Evolutionary conservation across 805 yeast species (phyloP), one percentile per base, ranked within the genome.

Genomic region (Komagataella pseudopastoris): DNA sequence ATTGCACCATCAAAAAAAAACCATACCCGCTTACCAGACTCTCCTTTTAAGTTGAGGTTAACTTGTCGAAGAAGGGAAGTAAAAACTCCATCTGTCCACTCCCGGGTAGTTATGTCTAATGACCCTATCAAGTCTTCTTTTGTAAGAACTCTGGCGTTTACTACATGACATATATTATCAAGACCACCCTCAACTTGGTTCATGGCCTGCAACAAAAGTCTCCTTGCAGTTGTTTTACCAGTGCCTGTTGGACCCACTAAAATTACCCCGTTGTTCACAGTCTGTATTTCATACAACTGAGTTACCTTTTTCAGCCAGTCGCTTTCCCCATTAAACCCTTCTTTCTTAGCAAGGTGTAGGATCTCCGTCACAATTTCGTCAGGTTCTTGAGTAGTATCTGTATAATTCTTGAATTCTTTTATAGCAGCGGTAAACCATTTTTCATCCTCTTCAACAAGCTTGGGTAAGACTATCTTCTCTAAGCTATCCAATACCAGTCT

Each of bases 21-120:
- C 93, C 96, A 89, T 14, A 81, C 72, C 2, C 72, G 63, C 53
- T 75, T 79, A 2, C 67, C 55, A 6, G 62, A 57, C 54, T 85
- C 90, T 1, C 88, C 88, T 47, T 85, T 68, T 14, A 76, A 56
- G 54, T 81, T 81, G 3, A 72, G 75, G 2, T 63, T 64, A 0
- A 84, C 73, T 50, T 69, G 71, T 55, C 98, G 69, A 46, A 91
- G 59, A 6, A 83, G 72, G 7, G 77, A 63, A 0, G 96, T 86
- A 50, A 90, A 74, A 7, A 90, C 60, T 5, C 98, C 98, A 65
- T 91, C 98, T 1, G 76, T 77, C 97, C 97, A 91, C 51, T 91
- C 97, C 30, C 96, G 68, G 0, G 97, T 89, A 0, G 87, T 73
- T 1, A 75, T 64, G 56, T 90, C 95, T 43, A 90, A 63, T 2